Evolutionary conservation across 108 stramenopile species (phyloP).

Genomic region (Epithemia pelagica): DNA sequence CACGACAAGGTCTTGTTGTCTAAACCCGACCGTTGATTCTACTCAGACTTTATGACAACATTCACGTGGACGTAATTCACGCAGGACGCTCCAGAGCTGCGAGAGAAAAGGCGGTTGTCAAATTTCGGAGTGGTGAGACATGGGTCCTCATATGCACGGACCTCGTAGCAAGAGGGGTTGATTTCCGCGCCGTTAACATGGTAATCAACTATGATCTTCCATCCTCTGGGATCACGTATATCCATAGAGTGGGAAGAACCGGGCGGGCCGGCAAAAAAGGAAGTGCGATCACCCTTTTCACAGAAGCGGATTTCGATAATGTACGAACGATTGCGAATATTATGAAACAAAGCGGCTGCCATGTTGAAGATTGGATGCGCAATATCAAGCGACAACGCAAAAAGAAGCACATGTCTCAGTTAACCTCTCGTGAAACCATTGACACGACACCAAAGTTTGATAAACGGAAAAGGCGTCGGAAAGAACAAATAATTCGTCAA

Average conservation of each 20-base stretch:
- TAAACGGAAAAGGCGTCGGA: conserved; percentile 49
- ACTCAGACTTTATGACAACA: conserved; percentile 65
- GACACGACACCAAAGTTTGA: conserved; percentile 78
- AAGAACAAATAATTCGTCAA: conserved; percentile 16
- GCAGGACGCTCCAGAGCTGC: conserved; percentile 78
- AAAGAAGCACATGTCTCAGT: conserved; percentile 17
- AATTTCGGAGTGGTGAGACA: conserved; percentile 91
- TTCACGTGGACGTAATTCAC: conserved; percentile 93
- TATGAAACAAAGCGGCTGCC: conserved; percentile 87
- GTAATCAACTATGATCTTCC: conserved; percentile 98
- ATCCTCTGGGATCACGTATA: conserved; percentile 79
- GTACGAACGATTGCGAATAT: conserved; percentile 93
- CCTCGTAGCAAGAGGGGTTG: conserved; percentile 95
- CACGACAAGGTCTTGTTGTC: background rate
- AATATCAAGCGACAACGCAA: conserved; percentile 35
- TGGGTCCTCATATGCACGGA: conserved; percentile 99
- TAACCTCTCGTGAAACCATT: conserved; percentile 35
- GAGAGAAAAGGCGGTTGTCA: conserved; percentile 85
- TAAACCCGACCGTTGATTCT: background rate
- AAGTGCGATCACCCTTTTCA: conserved; percentile 93
- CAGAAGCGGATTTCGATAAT: conserved; percentile 83
- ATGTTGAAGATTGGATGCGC: conserved; percentile 92
- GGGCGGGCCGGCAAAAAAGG: conserved; percentile 92
- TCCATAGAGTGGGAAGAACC: conserved; percentile 96
- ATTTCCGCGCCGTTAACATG: conserved; percentile 95